These are phyloP conservation scores for Fusarium haematococcum DNA, from an alignment of 2,329 filamentous ascomycete genomes.

Conservation along the genomic window DNA sequence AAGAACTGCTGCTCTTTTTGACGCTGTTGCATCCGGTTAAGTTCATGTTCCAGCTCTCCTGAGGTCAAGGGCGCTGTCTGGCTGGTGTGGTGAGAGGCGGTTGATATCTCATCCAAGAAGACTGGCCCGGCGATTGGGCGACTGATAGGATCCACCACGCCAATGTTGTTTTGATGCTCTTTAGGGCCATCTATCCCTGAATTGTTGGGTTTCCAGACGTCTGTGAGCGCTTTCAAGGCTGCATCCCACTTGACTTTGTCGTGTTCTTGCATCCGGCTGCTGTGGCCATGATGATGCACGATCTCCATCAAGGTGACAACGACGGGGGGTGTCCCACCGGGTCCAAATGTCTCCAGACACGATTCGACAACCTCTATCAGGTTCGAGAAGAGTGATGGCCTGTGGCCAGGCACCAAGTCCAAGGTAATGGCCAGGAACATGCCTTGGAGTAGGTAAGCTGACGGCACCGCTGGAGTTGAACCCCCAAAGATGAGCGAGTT, in stretches of 20 bases:
- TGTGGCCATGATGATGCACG: slow-evolving; percentile 47
- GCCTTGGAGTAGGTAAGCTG: slow-evolving; percentile 52
- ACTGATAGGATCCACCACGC: slow-evolving; percentile 29
- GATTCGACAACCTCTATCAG: slow-evolving; percentile 52
- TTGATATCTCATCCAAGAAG: slow-evolving; percentile 46
- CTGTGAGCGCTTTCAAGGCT: slow-evolving; percentile 42
- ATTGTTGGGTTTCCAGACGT: slow-evolving; percentile 40
- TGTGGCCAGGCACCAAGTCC: slow-evolving; percentile 47
- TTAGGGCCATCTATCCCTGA: slow-evolving; percentile 32
- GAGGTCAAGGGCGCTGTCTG: slow-evolving; percentile 38
- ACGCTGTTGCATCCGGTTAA: slow-evolving; percentile 38
- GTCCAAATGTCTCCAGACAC: slow-evolving; percentile 49
- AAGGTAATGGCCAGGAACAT: slow-evolving; percentile 54
- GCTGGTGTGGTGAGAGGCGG: slow-evolving; percentile 40
- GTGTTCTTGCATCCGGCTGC: slow-evolving; percentile 48
- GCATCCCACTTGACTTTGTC: slow-evolving; percentile 50
- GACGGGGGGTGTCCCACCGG: slow-evolving; percentile 50
- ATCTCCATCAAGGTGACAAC: slow-evolving; percentile 51
- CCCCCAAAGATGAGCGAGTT: slow-evolving; percentile 53
- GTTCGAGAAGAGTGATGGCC: slow-evolving; percentile 52
- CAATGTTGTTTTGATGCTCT: slow-evolving; percentile 33
- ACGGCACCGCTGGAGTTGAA: slow-evolving; percentile 49
- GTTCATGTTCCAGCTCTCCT: slow-evolving; percentile 38
- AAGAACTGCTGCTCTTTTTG: slow-evolving; percentile 36
- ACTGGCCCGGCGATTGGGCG: slow-evolving; percentile 31